These are phyloP conservation scores for Saksenaea oblongispora DNA, from an alignment of 371 early-diverging fungal species.

Conservation along the genomic window DNA sequence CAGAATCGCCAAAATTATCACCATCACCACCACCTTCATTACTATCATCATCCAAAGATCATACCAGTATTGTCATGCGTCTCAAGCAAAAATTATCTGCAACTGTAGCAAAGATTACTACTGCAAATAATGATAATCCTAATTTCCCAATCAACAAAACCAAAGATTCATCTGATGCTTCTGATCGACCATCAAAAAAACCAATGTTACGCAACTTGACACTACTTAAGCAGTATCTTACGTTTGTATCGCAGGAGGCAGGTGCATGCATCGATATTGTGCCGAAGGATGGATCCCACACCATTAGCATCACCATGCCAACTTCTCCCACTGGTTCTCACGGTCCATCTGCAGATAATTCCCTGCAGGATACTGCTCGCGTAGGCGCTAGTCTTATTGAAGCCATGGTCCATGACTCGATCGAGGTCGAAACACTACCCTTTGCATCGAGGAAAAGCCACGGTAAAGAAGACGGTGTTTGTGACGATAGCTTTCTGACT, in stretches of 20 bases:
- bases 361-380: slow-evolving; percentile 7
- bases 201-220: slow-evolving; percentile 28
- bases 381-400: slow-evolving; percentile 35
- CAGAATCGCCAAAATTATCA: background rate
- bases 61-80: slow-evolving; percentile 22
- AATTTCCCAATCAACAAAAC: slow-evolving; percentile 21
- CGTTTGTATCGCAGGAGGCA: slow-evolving; percentile 34
- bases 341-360: slow-evolving; percentile 3
- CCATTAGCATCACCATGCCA: slow-evolving; percentile 5
- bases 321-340: background rate
- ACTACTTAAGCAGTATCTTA: slow-evolving; percentile 37
- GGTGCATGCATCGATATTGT: slow-evolving; percentile 11
- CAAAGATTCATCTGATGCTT: background rate
- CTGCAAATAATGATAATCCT: background rate
- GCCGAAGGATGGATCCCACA: slow-evolving; percentile 7
- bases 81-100: slow-evolving; percentile 27
- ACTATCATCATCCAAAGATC: background rate
- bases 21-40: background rate
- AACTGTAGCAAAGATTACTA: background rate
- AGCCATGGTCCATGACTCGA: slow-evolving; percentile 23
- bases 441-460: background rate
- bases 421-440: slow-evolving; percentile 4
- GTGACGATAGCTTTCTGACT: slow-evolving; percentile 4
- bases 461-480: slow-evolving; percentile 1
- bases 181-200: background rate